Percentiles rank a stretch among this genome's conserved stretches.
Evolutionary conservation across 441 rosid genomes (phyloP).

Genomic region (Brassica hybrid): DNA sequence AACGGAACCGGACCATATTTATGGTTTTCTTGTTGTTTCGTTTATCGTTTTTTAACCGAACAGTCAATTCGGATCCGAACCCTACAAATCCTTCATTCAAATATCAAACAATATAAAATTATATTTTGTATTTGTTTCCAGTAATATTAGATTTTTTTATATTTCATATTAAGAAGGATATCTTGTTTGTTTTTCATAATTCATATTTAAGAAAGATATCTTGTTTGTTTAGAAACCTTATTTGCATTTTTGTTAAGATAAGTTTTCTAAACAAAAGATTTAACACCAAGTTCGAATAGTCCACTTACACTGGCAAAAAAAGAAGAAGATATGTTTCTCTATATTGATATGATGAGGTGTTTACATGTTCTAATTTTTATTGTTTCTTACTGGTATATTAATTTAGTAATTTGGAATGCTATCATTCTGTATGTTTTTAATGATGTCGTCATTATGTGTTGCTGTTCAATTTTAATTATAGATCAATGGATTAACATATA

Average conservation of each 20-base stretch:
- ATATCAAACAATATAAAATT: not conserved
- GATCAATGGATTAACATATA: not conserved
- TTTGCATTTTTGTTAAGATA: not conserved
- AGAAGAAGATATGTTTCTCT: not conserved
- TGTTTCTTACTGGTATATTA: not conserved
- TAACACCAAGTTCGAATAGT: not conserved
- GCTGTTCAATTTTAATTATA: not conserved
- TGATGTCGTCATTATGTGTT: not conserved
- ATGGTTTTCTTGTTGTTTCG: slow-evolving; percentile 3
- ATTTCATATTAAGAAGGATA: not conserved
- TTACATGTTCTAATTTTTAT: not conserved
- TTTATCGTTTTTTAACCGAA: slow-evolving; percentile 4
- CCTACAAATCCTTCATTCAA: slow-evolving; percentile 8
- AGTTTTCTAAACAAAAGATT: not conserved
- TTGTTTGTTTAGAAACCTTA: not conserved
- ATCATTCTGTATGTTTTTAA: not conserved
- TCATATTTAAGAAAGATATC: not conserved
- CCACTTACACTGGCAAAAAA: not conserved
- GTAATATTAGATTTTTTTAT: not conserved
- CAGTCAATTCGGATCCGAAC: not conserved
- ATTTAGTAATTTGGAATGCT: not conserved
- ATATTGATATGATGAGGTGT: not conserved
- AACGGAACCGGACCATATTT: not conserved
- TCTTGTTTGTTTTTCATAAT: not conserved
- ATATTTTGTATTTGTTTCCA: not conserved